A percentile compares a stretch with the other conserved stretches of the same genome.
Evolutionary conservation across 192 early-diverging fungal genomes (phyloP).

Genomic region (Backusella luteola): DNA sequence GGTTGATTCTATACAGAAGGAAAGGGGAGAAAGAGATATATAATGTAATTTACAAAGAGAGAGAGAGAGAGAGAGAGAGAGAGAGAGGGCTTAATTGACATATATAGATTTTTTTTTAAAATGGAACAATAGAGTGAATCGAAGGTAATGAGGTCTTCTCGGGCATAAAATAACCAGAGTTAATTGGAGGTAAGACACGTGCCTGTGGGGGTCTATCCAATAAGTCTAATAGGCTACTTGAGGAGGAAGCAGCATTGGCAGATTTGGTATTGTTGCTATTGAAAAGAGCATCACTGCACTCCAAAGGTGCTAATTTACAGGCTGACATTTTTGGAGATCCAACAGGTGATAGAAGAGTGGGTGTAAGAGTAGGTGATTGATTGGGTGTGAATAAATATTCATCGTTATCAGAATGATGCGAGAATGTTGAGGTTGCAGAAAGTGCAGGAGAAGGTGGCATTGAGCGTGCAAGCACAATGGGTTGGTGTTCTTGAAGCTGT

Average conservation of each 20-base stretch:
- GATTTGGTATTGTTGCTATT: not conserved
- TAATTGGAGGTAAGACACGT: slow-evolving; percentile 12
- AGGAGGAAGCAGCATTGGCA: not conserved
- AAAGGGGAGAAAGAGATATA: not conserved
- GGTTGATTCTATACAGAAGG: not conserved
- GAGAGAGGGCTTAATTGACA: not conserved
- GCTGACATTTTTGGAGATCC: slow-evolving; percentile 16
- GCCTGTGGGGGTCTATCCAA: slow-evolving; percentile 20
- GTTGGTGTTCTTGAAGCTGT: not conserved
- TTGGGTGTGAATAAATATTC: slow-evolving; percentile 18
- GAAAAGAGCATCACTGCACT: slow-evolving; percentile 9
- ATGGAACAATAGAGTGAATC: slow-evolving; percentile 21
- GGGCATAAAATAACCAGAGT: not conserved
- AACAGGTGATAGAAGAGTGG: slow-evolving; percentile 17
- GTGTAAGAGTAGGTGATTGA: slow-evolving; percentile 17
- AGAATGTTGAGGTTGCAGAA: slow-evolving; percentile 15
- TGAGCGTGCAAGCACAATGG: slow-evolving; percentile 5
- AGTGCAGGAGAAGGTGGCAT: slow-evolving; percentile 15
- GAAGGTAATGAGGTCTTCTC: slow-evolving; percentile 12
- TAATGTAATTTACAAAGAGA: slow-evolving; percentile 1
- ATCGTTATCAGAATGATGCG: slow-evolving; percentile 17
- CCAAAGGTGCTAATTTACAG: slow-evolving; percentile 26
- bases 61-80: not conserved
- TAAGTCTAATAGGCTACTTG: slow-evolving; percentile 8
- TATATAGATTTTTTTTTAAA: not conserved